A percentile compares a stretch with the other conserved stretches of the same genome.
Conservation (phyloP, 768 basidiomycete species). For the Tremella mesenterica region DNA sequence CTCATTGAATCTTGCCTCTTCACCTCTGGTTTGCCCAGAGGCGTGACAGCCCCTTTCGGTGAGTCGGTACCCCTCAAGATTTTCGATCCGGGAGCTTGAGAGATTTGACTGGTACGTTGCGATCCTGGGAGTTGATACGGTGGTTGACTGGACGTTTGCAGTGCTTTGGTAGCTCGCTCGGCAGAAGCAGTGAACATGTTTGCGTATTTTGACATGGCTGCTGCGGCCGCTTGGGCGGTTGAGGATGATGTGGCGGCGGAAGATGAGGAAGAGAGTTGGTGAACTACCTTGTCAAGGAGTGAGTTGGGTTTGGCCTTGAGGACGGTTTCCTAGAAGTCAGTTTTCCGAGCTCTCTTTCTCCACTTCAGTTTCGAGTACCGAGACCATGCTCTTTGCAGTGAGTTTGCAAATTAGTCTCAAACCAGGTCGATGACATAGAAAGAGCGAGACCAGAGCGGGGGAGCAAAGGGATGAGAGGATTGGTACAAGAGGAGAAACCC, state of each 20-base stretch:
- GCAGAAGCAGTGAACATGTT: slow-evolving; percentile 48
- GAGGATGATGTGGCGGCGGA: slow-evolving; percentile 44
- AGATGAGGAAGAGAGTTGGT: slow-evolving; percentile 69
- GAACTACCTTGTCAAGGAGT: slow-evolving; percentile 83
- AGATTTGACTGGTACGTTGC: neutral
- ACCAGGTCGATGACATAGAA: no score
- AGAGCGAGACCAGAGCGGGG: no score
- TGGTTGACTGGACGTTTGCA: slow-evolving; percentile 13
- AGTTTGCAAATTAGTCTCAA: no score
- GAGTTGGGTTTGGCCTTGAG: slow-evolving; percentile 53
- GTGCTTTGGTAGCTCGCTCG: slow-evolving; percentile 8
- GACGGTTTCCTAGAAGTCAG: slow-evolving; percentile 44
- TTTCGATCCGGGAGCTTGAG: neutral
- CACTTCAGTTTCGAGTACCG: no score
- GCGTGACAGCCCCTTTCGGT: slow-evolving; percentile 50
- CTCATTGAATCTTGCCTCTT: slow-evolving; percentile 14
- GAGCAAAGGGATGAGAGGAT: no score
- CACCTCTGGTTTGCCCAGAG: slow-evolving; percentile 5
- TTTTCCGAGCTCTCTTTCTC: no score
- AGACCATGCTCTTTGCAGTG: no score
- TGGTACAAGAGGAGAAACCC: slow-evolving; percentile 30
- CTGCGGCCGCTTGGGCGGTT: slow-evolving; percentile 57
- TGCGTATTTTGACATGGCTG: slow-evolving; percentile 76
- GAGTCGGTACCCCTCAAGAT: neutral
- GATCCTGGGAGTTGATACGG: neutral